Evolutionary conservation across 148 eudicot species (phyloP).

Genomic region (Chenopodium formosanum): DNA sequence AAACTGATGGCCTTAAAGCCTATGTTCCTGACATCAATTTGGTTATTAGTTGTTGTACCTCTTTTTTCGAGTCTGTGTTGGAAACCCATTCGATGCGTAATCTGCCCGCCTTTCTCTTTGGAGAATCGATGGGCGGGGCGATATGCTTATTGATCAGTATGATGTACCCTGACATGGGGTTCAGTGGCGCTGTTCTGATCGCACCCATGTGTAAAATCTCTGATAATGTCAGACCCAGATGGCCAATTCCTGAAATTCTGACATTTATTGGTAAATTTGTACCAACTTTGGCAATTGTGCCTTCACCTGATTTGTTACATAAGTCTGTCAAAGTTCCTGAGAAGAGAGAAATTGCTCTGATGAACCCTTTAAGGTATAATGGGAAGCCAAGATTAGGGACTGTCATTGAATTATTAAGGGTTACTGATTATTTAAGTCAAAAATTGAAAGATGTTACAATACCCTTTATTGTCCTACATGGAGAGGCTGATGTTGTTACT

Average conservation of each 20-base stretch:
- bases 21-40: slow-evolving; percentile 65
- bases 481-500: slow-evolving; percentile 78
- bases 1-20: slow-evolving; percentile 68
- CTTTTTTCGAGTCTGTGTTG: slow-evolving; percentile 37
- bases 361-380: slow-evolving; percentile 73
- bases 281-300: slow-evolving; percentile 81
- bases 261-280: slow-evolving; percentile 49
- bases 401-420: slow-evolving; percentile 67
- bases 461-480: slow-evolving; percentile 77
- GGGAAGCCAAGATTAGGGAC: slow-evolving; percentile 95
- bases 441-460: slow-evolving; percentile 46
- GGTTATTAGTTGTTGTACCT: slow-evolving; percentile 49
- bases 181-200: slow-evolving; percentile 60
- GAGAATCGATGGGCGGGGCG: slow-evolving; percentile 98
- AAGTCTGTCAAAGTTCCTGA: slow-evolving; percentile 67
- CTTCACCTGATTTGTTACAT: slow-evolving; percentile 63
- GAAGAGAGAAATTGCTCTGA: slow-evolving; percentile 50
- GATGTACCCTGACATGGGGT: slow-evolving; percentile 8
- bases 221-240: slow-evolving; percentile 63
- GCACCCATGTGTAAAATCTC: slow-evolving; percentile 88
- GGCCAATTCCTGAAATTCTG: slow-evolving; percentile 78
- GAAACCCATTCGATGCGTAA: not conserved
- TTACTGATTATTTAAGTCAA: slow-evolving; percentile 56
- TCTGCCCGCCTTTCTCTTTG: slow-evolving; percentile 57
- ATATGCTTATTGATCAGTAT: slow-evolving; percentile 67